These are phyloP conservation scores for Trametes cingulata DNA, from an alignment of 768 basidiomycete genomes.

Conservation along the genomic window DNA sequence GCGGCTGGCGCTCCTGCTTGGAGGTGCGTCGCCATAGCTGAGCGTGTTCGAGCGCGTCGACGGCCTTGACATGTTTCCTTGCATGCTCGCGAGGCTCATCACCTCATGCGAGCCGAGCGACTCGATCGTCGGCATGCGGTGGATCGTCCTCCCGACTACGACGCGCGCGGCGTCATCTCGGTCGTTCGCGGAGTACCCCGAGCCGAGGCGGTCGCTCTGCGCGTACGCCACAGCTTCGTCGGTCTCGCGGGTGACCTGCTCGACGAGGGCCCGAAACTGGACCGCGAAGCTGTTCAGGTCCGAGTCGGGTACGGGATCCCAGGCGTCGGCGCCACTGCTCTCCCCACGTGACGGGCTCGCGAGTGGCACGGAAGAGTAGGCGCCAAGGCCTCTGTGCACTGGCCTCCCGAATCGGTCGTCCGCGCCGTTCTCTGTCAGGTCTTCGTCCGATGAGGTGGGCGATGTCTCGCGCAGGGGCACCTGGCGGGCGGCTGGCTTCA, in stretches of 20 bases:
- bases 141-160: slow-evolving; percentile 62
- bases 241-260: slow-evolving; percentile 53
- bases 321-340: neutral
- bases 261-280: slow-evolving; percentile 51
- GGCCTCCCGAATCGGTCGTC: slow-evolving; percentile 20
- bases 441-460: slow-evolving; percentile 21
- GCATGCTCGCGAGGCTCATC: slow-evolving; percentile 30
- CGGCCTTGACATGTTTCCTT: slow-evolving; percentile 25
- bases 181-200: neutral
- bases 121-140: slow-evolving; percentile 83
- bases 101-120: slow-evolving; percentile 69
- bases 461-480: slow-evolving; percentile 1
- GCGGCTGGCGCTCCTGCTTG: slow-evolving; percentile 26
- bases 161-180: slow-evolving; percentile 48
- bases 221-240: slow-evolving; percentile 47
- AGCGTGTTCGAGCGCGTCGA: slow-evolving; percentile 32
- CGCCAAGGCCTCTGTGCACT: slow-evolving; percentile 2
- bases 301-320: slow-evolving; percentile 28
- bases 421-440: neutral
- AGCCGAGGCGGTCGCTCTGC: slow-evolving; percentile 13
- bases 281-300: slow-evolving; percentile 48
- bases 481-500: slow-evolving; percentile 1
- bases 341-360: neutral
- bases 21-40: slow-evolving; percentile 22
- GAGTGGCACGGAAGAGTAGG: slow-evolving; percentile 18